phyloP scores from a whole-genome alignment of 129 eudicot genomes.

The Cynara cardunculus region DNA sequence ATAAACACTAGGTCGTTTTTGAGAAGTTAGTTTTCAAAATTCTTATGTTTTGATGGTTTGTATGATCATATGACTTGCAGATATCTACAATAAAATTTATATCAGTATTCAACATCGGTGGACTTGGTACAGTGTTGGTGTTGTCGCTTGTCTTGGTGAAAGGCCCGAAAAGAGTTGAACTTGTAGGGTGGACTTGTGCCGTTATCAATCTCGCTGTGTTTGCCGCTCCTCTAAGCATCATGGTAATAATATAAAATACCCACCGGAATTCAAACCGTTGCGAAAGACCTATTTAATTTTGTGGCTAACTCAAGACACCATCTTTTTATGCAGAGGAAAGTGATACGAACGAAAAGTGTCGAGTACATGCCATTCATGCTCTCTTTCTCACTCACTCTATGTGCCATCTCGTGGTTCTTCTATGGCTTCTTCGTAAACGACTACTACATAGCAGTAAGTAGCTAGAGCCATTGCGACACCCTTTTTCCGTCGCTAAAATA shows the following conservation, averaged over 20 bases:
- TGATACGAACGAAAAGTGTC: conserved; percentile 63
- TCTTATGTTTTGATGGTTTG: background rate
- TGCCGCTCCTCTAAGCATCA: conserved; percentile 72
- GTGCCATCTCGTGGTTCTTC: conserved; percentile 75
- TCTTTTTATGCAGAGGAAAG: conserved; percentile 43
- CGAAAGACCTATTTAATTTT: background rate
- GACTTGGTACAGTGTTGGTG: conserved; percentile 33
- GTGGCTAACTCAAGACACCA: background rate
- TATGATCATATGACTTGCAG: conserved; percentile 21
- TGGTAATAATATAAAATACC: conserved; percentile 31
- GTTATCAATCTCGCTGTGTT: conserved; percentile 54
- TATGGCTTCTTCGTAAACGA: conserved; percentile 61
- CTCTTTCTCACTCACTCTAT: conserved; percentile 54
- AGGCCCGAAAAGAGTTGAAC: conserved; percentile 40
- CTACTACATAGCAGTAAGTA: conserved; percentile 58
- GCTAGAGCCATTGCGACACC: background rate
- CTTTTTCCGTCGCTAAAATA: background rate
- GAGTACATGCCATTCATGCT: conserved; percentile 72
- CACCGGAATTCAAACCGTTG: background rate
- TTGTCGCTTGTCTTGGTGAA: conserved; percentile 35
- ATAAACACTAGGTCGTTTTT: background rate
- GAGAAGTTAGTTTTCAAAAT: background rate
- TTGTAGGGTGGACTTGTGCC: conserved; percentile 72
- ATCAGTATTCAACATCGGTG: conserved; percentile 45
- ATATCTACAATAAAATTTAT: conserved; percentile 36